These are phyloP conservation scores for Oryza coarctata DNA, from an alignment of 176 grass and related monocot genomes.

Conservation along the genomic window DNA sequence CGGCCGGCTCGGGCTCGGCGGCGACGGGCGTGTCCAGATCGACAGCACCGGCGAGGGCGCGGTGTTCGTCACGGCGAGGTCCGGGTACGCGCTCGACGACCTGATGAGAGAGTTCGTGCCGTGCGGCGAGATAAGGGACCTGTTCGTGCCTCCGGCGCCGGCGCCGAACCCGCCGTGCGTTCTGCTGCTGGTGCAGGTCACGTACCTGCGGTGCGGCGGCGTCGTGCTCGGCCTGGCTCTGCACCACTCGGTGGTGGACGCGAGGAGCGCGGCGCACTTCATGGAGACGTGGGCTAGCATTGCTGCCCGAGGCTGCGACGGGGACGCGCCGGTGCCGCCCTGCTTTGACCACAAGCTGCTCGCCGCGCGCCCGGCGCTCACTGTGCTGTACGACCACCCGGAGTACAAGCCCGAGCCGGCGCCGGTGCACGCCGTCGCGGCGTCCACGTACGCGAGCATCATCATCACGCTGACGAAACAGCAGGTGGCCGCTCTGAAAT, in stretches of 20 bases:
- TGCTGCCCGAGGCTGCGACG: neutral
- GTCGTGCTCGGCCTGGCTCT: slow-evolving; percentile 53
- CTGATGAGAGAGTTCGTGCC: slow-evolving; percentile 51
- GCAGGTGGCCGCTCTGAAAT: slow-evolving; percentile 45
- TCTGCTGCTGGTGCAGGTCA: slow-evolving; percentile 58
- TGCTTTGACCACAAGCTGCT: slow-evolving; percentile 56
- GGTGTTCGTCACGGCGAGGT: slow-evolving; percentile 39
- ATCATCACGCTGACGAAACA: slow-evolving; percentile 23
- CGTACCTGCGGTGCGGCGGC: slow-evolving; percentile 64
- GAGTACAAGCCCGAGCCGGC: slow-evolving; percentile 56
- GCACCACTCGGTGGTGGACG: slow-evolving; percentile 49
- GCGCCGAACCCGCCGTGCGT: slow-evolving; percentile 22
- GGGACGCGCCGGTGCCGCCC: neutral
- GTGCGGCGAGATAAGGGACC: slow-evolving; percentile 44
- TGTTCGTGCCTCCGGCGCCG: slow-evolving; percentile 43
- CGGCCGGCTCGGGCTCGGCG: slow-evolving; percentile 40
- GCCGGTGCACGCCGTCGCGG: neutral
- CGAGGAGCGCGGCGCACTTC: slow-evolving; percentile 45
- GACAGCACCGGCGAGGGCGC: slow-evolving; percentile 70
- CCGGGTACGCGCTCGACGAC: slow-evolving; percentile 27
- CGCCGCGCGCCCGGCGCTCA: slow-evolving; percentile 9
- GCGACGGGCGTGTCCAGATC: slow-evolving; percentile 41
- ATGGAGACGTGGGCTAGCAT: slow-evolving; percentile 57
- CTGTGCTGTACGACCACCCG: slow-evolving; percentile 51
- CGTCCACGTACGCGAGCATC: slow-evolving; percentile 30